Evolutionary conservation across 2,329 filamentous ascomycete species (phyloP).

Genomic region (Epichloe gansuensis): DNA sequence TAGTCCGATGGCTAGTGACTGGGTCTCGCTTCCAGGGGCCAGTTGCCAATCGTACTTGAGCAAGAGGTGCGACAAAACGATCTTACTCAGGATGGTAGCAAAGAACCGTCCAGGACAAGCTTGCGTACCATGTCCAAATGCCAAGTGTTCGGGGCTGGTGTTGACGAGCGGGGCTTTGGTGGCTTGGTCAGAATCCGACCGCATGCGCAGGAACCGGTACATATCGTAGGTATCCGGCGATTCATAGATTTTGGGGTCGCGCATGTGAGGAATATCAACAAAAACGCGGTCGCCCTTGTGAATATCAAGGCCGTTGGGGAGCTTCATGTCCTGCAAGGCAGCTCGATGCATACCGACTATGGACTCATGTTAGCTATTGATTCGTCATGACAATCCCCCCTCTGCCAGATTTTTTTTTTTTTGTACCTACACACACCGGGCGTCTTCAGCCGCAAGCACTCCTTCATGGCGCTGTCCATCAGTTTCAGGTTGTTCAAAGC

Average conservation of each 20-base stretch:
- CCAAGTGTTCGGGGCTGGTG: constrained; percentile 6
- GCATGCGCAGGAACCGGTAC: constrained; percentile 8
- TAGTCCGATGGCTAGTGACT: constrained; percentile 4
- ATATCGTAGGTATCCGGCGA: constrained; percentile 6
- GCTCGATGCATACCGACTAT: constrained; percentile 8
- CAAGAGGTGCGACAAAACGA: constrained; percentile 6
- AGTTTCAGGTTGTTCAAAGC: constrained; percentile 7
- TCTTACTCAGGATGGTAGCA: constrained; percentile 4
- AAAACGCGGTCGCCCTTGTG: constrained; percentile 7
- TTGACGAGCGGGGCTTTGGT: constrained; percentile 6
- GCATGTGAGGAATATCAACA: constrained; percentile 8
- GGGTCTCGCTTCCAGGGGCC: neutral
- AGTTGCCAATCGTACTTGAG: constrained; percentile 8
- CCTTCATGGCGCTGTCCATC: constrained; percentile 7
- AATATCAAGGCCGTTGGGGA: constrained; percentile 2
- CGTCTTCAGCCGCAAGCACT: constrained; percentile 6
- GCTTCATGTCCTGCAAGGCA: constrained; percentile 5
- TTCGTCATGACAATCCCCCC: neutral
- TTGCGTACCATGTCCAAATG: constrained; percentile 7
- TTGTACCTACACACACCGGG: constrained; percentile 6
- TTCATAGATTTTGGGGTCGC: constrained; percentile 4
- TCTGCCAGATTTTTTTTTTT: neutral
- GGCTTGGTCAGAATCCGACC: constrained; percentile 1
- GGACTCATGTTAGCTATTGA: neutral
- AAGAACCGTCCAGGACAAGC: constrained; percentile 8